phyloP scores from a whole-genome alignment of 2,329 filamentous ascomycete genomes.

The Aspergillus sp. region DNA sequence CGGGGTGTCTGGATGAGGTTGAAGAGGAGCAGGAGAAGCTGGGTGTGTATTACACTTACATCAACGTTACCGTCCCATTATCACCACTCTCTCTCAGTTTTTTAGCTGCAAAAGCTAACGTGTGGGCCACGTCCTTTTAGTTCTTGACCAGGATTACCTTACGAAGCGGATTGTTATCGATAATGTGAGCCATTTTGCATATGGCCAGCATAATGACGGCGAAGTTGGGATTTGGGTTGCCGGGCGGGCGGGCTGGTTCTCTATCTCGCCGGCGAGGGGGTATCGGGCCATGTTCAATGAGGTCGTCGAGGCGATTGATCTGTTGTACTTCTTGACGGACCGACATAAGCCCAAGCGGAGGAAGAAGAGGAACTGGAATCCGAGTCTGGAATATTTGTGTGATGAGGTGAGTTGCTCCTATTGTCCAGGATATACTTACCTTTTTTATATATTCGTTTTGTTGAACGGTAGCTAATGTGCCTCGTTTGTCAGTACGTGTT shows the following conservation, averaged over 20 bases:
- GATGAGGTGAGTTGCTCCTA: conserved; percentile 40
- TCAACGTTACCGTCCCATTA: neutral
- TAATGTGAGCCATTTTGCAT: conserved; percentile 55
- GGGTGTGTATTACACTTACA: conserved; percentile 35
- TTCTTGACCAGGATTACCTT: conserved; percentile 44
- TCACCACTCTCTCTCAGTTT: neutral
- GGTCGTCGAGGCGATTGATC: conserved; percentile 62
- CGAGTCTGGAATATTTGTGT: conserved; percentile 44
- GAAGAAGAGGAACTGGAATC: conserved; percentile 38
- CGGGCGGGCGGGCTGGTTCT: conserved; percentile 66
- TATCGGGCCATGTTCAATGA: conserved; percentile 59
- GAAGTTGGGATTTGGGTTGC: conserved; percentile 64
- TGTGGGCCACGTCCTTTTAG: conserved; percentile 25
- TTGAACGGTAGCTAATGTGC: neutral
- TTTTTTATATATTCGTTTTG: neutral
- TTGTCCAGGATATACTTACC: neutral
- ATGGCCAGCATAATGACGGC: conserved; percentile 59
- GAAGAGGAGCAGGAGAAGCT: conserved; percentile 50
- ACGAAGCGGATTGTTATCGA: conserved; percentile 52
- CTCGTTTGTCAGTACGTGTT: conserved; percentile 42
- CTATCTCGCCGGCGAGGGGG: conserved; percentile 56
- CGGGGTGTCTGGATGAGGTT: conserved; percentile 54
- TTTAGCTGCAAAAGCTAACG: neutral
- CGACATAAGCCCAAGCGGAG: conserved; percentile 52
- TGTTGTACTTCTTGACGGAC: conserved; percentile 67